Conservation (phyloP, 768 basidiomycete species). For the Leccinum truebloodii region DNA sequence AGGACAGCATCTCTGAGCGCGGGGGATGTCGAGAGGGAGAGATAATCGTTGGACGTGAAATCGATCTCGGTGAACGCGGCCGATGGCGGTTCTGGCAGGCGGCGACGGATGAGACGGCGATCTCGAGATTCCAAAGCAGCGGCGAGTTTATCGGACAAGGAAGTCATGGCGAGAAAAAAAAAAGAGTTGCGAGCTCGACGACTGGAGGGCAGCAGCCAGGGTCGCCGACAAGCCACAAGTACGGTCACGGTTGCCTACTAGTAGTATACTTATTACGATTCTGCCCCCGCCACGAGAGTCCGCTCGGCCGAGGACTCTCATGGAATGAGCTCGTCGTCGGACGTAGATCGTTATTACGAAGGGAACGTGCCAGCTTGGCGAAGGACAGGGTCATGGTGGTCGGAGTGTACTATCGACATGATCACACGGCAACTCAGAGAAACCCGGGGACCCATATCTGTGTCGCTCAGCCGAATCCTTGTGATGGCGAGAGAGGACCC, state of each 20-base stretch:
- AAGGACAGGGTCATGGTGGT: background rate
- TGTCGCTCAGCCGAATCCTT: too few relatives aligned
- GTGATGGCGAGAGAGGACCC: too few relatives aligned
- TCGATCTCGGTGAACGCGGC: slow-evolving; percentile 44
- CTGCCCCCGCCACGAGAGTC: background rate
- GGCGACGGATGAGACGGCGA: slow-evolving; percentile 64
- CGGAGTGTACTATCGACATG: background rate
- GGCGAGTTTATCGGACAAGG: slow-evolving; percentile 42
- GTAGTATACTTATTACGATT: background rate
- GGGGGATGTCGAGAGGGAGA: slow-evolving; percentile 70
- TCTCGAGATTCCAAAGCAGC: slow-evolving; percentile 66
- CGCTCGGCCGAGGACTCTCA: slow-evolving; percentile 1
- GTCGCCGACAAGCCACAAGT: background rate
- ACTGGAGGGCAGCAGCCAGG: background rate
- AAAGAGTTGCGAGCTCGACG: background rate
- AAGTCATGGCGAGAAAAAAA: slow-evolving; percentile 20
- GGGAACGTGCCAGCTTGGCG: background rate
- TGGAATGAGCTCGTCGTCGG: slow-evolving; percentile 6
- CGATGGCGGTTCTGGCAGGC: slow-evolving; percentile 57
- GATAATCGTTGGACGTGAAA: slow-evolving; percentile 93
- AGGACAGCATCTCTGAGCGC: slow-evolving; percentile 62
- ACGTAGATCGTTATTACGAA: slow-evolving; percentile 14
- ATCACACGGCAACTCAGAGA: background rate
- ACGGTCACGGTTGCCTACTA: background rate
- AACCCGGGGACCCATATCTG: too few relatives aligned